Base-by-base conservation (phyloP, 768 basidiomycete genomes). In the Lentinula boryana region DNA sequence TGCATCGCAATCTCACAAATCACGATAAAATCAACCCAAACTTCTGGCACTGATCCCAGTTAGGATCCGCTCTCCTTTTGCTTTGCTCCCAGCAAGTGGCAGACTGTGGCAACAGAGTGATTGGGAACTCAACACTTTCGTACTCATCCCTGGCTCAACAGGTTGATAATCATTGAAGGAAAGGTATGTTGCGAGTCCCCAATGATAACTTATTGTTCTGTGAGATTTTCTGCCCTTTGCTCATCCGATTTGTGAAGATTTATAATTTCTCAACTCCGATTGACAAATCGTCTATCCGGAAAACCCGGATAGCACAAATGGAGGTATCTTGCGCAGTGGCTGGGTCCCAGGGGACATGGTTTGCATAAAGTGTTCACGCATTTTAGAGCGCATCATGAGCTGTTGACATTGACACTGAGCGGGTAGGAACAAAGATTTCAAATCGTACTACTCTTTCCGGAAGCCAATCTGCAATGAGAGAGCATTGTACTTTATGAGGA, bases 1-100 rank as follows among this genome's bases (percentile, higher is more conserved):
- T 33, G 38, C 51, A 50, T 41, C 50, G 43, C 38, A 46, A 60
- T 60, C 58, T 50, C 41, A 40, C 58, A 44, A 49, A 54, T 18
- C 53, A 54, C 36, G 33, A 36, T 54, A 21, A 33, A 33, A 54
- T 54, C 53, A 38, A 36, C 33, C 36, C 53, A 52, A 32, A 7
- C 31, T 21, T 38, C 12, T 18, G 33, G 33, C 53, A 54, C 27
- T 33, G 21, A 48, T 48, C 21, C 13, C n/a, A 44, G 43, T 9
- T 16, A 16, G 41, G 41, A 15, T 43, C 16, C 41, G 16, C 15
- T 43, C 41, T 43, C 16, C 41, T 43, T 43, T 43, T 27, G 41
- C 41, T 13, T 40, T 15, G 15, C 38, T n/a, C 16, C 41, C 41
- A 43, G 41, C 16, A 43, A 43, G 41, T 27, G 27, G 3, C 27